Evolutionary conservation across 305 asterid genomes (phyloP), one percentile per base, ranked within the genome.

Genomic region (Fraxinus sp.): DNA sequence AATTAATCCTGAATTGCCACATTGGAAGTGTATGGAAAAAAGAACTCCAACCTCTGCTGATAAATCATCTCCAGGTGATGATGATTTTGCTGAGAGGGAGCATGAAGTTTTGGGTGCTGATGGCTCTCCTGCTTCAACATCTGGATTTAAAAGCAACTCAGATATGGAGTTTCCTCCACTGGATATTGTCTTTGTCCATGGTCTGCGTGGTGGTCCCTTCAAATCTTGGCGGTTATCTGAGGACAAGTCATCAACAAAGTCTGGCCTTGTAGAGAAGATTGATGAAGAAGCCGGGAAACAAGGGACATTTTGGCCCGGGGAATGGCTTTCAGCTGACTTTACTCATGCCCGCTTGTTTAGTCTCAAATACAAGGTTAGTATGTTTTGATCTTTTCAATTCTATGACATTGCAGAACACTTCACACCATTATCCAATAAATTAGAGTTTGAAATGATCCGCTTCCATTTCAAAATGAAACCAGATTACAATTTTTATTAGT

Each of bases 271-370:
- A 81, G 99, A 96, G 89, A 96, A 95, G 91, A 96, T 96, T 89
- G 99, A 96, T 77, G 98, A 93, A 90, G 99, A 96, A 85, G 98
- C 98, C 55, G 99, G 98, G 74, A 93, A 90, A 86, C 93, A 91
- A 81, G 99, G 98, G 86, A 92, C 99, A 77, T 95, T 96, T 82
- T 96, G 99, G 99, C 99, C 99, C 28, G 98, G 94, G 79, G 99
- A 96, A 87, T 96, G 99, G 99, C 98, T 96, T 83, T 88, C 97
- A 82, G 92, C 91, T 84, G 99, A 96, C 88, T 94, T 93, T 80
- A 97, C 99, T 86, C 89, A 90, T 87, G 99, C 98, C 22, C 97
- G 98, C 72, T 84, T 94, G 85, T 95, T 94, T 88, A 94, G 94
- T 89, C 91, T 96, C 85, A 93, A 89, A 87, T 95, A 96, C 92